phyloP scores from a whole-genome alignment of 495 filamentous ascomycete genomes.

The Neurospora intermedia region DNA sequence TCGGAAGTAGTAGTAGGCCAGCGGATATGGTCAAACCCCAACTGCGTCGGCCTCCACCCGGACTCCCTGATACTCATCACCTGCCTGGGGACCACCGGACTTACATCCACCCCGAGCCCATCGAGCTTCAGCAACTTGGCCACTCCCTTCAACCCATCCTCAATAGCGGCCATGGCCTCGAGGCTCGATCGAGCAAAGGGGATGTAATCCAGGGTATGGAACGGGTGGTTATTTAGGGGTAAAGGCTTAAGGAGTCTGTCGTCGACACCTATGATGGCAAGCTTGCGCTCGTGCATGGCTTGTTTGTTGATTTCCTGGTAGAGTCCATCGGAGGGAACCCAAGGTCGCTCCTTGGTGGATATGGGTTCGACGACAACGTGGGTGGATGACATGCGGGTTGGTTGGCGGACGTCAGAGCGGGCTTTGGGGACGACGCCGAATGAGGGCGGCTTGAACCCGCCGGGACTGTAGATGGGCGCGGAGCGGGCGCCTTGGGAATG shows the following conservation, averaged over 20 bases:
- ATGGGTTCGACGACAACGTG: background rate
- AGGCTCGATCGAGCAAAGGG: background rate
- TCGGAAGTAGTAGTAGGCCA: background rate
- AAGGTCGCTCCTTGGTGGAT: background rate
- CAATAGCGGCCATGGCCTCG: background rate
- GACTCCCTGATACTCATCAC: background rate
- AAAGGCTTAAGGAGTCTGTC: background rate
- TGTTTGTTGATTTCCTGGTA: background rate
- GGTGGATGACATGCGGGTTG: background rate
- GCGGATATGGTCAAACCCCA: background rate
- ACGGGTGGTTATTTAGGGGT: background rate
- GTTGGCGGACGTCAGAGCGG: background rate
- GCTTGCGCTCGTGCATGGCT: background rate
- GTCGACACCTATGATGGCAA: background rate
- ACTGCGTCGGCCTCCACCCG: conserved; percentile 10
- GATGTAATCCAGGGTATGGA: background rate
- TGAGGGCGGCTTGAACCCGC: background rate
- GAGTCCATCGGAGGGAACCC: background rate
- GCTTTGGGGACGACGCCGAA: background rate
- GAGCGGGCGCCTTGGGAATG: background rate
- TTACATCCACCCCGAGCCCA: background rate
- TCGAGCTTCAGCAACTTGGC: background rate
- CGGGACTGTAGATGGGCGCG: background rate
- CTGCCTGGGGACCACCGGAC: background rate
- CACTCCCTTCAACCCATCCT: background rate